Percentiles rank a stretch among this genome's conserved stretches.
These are phyloP conservation scores for Coccomyxa subellipsoidea DNA, from an alignment of 163 green algal genomes.

Conservation along the genomic window DNA sequence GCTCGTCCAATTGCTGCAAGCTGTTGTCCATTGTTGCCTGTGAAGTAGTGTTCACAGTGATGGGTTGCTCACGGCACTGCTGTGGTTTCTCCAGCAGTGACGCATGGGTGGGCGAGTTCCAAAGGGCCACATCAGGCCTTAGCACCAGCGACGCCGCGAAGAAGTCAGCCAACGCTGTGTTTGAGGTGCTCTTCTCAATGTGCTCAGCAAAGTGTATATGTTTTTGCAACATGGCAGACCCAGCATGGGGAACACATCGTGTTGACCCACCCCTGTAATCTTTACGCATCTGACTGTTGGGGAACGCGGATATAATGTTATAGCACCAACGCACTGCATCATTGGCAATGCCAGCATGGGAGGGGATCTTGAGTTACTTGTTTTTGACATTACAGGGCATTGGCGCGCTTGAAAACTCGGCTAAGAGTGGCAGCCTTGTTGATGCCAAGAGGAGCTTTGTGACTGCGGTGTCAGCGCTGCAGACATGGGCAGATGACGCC, in stretches of 20 bases:
- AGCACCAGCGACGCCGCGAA: slow-evolving; percentile 18
- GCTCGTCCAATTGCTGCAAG: too few relatives aligned
- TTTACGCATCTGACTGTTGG: neutral
- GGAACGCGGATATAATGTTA: neutral
- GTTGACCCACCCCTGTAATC: neutral
- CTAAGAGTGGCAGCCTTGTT: neutral
- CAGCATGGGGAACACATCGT: neutral
- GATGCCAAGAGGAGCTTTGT: slow-evolving; percentile 28
- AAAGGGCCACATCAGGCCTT: slow-evolving; percentile 20
- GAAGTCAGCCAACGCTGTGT: slow-evolving; percentile 8
- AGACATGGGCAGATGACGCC: slow-evolving; percentile 19
- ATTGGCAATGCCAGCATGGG: neutral
- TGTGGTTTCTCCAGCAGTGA: slow-evolving; percentile 15
- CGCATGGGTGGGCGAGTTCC: slow-evolving; percentile 26
- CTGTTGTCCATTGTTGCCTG: too few relatives aligned
- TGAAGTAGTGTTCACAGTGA: too few relatives aligned
- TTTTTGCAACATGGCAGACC: neutral
- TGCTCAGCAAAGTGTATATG: neutral
- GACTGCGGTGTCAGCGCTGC: slow-evolving; percentile 17
- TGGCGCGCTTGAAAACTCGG: neutral
- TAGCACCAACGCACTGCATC: neutral
- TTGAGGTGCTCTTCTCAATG: neutral
- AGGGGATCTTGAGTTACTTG: neutral
- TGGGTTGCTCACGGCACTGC: neutral
- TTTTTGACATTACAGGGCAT: neutral